phyloP scores from a whole-genome alignment of 2,329 filamentous ascomycete genomes.

The Penicillium sp. region DNA sequence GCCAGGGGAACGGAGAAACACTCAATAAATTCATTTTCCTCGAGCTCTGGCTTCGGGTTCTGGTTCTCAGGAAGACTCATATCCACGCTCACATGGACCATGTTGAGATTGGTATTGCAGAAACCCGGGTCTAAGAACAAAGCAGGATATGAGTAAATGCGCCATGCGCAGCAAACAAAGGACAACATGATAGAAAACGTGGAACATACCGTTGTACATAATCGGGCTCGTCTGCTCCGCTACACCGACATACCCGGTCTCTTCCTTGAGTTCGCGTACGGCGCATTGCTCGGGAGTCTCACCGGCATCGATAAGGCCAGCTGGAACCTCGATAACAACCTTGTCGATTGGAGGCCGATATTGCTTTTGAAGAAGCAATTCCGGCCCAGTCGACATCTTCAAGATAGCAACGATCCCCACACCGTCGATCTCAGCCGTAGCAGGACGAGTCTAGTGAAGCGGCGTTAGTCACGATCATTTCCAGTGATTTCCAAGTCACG shows the following conservation, averaged over 20 bases:
- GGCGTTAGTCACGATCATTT: neutral
- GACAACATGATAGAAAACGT: conserved; percentile 9
- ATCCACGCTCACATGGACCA: conserved; percentile 72
- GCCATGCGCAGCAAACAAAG: neutral
- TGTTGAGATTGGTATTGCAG: conserved; percentile 52
- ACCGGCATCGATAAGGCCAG: conserved; percentile 59
- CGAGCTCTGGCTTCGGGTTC: conserved; percentile 66
- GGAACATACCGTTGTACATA: conserved; percentile 46
- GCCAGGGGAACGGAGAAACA: conserved; percentile 68
- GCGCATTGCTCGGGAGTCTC: conserved; percentile 59
- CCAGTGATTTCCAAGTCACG: neutral
- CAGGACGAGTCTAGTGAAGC: conserved; percentile 42
- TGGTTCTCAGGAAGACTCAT: conserved; percentile 68
- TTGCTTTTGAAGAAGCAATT: conserved; percentile 57
- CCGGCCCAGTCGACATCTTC: conserved; percentile 52
- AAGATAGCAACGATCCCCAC: conserved; percentile 63
- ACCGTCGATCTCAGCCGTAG: conserved; percentile 56
- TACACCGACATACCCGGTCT: conserved; percentile 61
- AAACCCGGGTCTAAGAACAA: conserved; percentile 45
- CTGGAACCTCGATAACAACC: conserved; percentile 61
- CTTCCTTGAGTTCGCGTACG: conserved; percentile 61
- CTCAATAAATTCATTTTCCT: conserved; percentile 82
- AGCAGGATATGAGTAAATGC: neutral
- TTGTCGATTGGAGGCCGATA: conserved; percentile 62
- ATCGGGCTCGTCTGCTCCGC: conserved; percentile 43